Evolutionary conservation across 2,329 filamentous ascomycete genomes (phyloP).

Genomic region (Neodidymelliopsis sp.): DNA sequence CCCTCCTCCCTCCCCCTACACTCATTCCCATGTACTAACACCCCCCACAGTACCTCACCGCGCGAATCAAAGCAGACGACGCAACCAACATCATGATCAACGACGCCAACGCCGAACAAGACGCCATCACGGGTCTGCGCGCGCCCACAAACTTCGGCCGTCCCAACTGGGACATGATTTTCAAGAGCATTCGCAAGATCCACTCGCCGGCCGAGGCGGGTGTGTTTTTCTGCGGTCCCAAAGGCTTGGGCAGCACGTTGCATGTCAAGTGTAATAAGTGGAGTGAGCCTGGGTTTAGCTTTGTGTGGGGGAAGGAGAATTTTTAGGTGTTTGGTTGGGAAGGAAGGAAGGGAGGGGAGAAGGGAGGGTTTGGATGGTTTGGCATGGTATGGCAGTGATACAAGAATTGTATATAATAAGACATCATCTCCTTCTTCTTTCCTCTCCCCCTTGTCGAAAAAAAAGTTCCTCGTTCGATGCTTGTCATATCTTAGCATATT

Average conservation of each 20-base stretch:
- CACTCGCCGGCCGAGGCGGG: slow-evolving; percentile 52
- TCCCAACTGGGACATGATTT: slow-evolving; percentile 92
- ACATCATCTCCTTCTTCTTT: too few species aligned
- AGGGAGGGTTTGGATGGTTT: too few species aligned
- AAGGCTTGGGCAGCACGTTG: slow-evolving; percentile 76
- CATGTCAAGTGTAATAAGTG: slow-evolving; percentile 90
- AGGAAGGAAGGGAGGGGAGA: not conserved
- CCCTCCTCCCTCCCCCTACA: not conserved
- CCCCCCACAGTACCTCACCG: slow-evolving; percentile 71
- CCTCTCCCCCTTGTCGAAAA: too few species aligned
- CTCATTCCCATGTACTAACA: slow-evolving; percentile 20
- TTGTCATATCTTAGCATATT: too few species aligned
- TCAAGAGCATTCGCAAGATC: slow-evolving; percentile 81
- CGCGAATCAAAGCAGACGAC: slow-evolving; percentile 85
- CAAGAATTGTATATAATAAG: too few species aligned
- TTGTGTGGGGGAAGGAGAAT: slow-evolving; percentile 74
- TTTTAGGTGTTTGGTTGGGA: slow-evolving; percentile 55
- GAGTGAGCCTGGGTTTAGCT: slow-evolving; percentile 77
- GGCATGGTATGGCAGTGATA: too few species aligned
- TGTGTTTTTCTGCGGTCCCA: slow-evolving; percentile 81
- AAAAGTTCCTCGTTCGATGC: too few species aligned
- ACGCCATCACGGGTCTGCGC: slow-evolving; percentile 82
- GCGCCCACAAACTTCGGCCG: slow-evolving; percentile 86
- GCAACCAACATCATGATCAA: slow-evolving; percentile 94
- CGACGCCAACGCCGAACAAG: slow-evolving; percentile 82